A percentile compares a stretch with the other conserved stretches of the same genome.
These are phyloP conservation scores for Aureobasidium subglaciale DNA, from an alignment of 2,329 filamentous ascomycete genomes.

Conservation along the genomic window DNA sequence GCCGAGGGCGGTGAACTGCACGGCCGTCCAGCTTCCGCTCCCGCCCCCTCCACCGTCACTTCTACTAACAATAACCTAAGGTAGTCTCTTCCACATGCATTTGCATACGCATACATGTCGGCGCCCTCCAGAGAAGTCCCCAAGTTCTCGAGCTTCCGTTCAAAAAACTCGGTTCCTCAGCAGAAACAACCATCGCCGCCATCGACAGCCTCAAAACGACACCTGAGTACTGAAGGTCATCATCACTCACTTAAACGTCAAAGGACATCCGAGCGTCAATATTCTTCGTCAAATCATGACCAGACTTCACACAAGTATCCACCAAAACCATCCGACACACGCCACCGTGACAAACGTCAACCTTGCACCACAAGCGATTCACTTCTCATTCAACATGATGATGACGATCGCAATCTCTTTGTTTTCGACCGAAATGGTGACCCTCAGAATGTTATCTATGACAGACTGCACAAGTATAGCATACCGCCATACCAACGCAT, in stretches of 20 bases:
- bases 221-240: not conserved
- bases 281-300: not conserved
- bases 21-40: no score
- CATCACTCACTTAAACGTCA: not conserved
- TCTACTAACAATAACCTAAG: no score
- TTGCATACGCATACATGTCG: no score
- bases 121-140: slow-evolving; percentile 41
- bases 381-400: not conserved
- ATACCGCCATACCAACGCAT: slow-evolving; percentile 64
- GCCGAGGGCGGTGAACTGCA: not conserved
- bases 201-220: not conserved
- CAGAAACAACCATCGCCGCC: not conserved
- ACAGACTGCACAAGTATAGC: slow-evolving; percentile 62
- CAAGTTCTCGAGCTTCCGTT: slow-evolving; percentile 64
- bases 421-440: slow-evolving; percentile 71
- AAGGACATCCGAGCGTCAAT: not conserved
- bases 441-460: slow-evolving; percentile 65
- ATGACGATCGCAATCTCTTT: slow-evolving; percentile 38
- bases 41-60: not conserved
- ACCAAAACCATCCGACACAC: not conserved
- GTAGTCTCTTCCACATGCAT: no score
- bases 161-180: not conserved
- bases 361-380: not conserved
- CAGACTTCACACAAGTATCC: not conserved
- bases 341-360: not conserved